Percentiles rank a stretch among this genome's conserved stretches.
These are phyloP conservation scores for Zygoascus ofunaensis DNA, from an alignment of 805 yeast species.

Conservation along the genomic window DNA sequence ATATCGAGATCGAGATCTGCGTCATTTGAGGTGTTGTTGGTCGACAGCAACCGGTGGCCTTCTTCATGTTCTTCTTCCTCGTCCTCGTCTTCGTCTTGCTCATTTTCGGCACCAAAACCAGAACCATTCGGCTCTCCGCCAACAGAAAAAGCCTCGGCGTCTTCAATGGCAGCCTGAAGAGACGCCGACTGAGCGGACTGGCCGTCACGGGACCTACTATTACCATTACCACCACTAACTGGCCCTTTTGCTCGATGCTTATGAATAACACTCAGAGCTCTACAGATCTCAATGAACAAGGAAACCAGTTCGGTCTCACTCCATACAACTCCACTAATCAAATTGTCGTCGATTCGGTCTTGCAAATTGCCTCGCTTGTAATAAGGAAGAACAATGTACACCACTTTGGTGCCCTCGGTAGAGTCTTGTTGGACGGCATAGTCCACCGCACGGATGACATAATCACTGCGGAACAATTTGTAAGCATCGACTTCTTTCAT, in stretches of 20 bases:
- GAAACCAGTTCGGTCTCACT: conserved; percentile 56
- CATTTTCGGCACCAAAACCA: conserved; percentile 3
- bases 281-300: conserved; percentile 57
- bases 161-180: background rate
- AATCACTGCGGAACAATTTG: conserved; percentile 56
- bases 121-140: background rate
- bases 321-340: conserved; percentile 44
- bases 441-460: conserved; percentile 60
- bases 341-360: conserved; percentile 60
- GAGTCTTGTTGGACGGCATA: conserved; percentile 59
- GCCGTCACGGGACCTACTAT: conserved; percentile 1
- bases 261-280: conserved; percentile 74
- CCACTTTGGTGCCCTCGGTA: conserved; percentile 65
- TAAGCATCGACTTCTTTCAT: conserved; percentile 71
- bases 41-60: conserved; percentile 21
- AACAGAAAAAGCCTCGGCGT: background rate
- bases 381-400: conserved; percentile 72
- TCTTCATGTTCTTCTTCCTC: conserved; percentile 15
- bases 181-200: conserved; percentile 9
- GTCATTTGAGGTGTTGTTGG: too few relatives aligned
- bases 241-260: conserved; percentile 23
- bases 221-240: background rate
- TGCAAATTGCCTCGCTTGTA: conserved; percentile 68
- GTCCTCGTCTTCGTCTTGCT: conserved; percentile 8
- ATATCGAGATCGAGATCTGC: conserved; percentile 26